These are phyloP conservation scores for Triticum dicoccoides DNA, from an alignment of 176 grass and related monocot genomes.

Conservation along the genomic window DNA sequence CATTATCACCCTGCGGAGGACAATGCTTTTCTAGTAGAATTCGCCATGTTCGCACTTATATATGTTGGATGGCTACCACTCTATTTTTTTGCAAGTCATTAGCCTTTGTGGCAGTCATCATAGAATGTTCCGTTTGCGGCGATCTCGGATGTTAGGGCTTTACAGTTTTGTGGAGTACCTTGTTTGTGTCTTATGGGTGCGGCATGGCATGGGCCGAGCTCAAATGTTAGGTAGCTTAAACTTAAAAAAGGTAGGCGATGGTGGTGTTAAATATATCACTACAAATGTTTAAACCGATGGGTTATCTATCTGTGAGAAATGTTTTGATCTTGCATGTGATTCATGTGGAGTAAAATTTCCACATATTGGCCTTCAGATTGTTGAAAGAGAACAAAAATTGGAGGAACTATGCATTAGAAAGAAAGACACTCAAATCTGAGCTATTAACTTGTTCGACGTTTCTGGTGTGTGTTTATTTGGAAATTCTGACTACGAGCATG, in stretches of 20 bases:
- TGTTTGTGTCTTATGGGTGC: neutral
- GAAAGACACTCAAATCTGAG: neutral
- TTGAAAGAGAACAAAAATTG: neutral
- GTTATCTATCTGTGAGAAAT: neutral
- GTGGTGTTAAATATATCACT: neutral
- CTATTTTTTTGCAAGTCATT: neutral
- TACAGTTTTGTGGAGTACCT: neutral
- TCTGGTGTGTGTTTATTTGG: no score
- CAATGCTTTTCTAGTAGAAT: neutral
- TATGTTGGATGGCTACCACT: neutral
- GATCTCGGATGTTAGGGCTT: neutral
- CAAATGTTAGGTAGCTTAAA: neutral
- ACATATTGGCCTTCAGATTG: neutral
- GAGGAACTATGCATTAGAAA: neutral
- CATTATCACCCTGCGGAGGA: neutral
- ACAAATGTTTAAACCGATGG: neutral
- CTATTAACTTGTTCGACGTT: no score
- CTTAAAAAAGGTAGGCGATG: neutral
- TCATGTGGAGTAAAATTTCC: neutral
- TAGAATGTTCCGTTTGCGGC: neutral
- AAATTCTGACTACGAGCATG: no score
- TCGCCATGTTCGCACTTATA: neutral
- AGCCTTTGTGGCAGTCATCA: neutral
- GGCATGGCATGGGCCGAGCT: neutral
- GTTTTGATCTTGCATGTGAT: neutral